phyloP scores from a whole-genome alignment of 1,139 yeast genomes.

The Yamadazyma conglobata region DNA sequence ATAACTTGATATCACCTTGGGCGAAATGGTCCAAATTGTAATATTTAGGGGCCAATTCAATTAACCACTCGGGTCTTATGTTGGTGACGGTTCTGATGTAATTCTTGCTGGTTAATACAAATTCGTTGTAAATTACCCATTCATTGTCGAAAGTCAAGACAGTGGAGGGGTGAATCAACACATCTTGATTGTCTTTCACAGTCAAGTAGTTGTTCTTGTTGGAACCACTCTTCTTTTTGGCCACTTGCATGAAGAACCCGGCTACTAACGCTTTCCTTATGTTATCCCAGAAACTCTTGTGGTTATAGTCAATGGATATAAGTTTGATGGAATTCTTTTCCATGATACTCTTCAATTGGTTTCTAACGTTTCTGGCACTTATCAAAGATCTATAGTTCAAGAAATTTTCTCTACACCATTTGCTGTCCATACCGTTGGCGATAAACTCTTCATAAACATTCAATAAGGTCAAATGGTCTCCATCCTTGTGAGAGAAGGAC shows the following conservation, averaged over 20 bases:
- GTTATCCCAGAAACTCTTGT: slow-evolving; percentile 64
- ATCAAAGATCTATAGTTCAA: slow-evolving; percentile 77
- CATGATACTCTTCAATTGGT: slow-evolving; percentile 82
- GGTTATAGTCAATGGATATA: slow-evolving; percentile 66
- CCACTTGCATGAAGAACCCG: slow-evolving; percentile 99
- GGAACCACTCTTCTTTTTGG: slow-evolving; percentile 74
- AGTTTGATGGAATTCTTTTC: slow-evolving; percentile 72
- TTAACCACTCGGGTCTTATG: slow-evolving; percentile 86
- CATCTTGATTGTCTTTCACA: slow-evolving; percentile 94
- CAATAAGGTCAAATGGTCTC: slow-evolving; percentile 88
- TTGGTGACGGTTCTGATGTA: slow-evolving; percentile 94
- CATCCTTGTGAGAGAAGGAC: slow-evolving; percentile 88
- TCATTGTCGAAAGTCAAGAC: slow-evolving; percentile 83
- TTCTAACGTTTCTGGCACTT: slow-evolving; percentile 81
- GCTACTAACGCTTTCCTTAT: slow-evolving; percentile 82
- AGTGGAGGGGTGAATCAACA: slow-evolving; percentile 87
- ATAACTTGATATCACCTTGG: slow-evolving; percentile 80
- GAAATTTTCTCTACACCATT: slow-evolving; percentile 93
- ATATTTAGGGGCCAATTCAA: slow-evolving; percentile 84
- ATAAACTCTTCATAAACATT: slow-evolving; percentile 83
- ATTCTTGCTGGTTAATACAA: slow-evolving; percentile 89
- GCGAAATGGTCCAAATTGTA: slow-evolving; percentile 71
- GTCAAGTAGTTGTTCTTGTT: slow-evolving; percentile 70
- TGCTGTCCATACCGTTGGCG: slow-evolving; percentile 62
- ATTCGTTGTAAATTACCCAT: slow-evolving; percentile 93